phyloP scores from a whole-genome alignment of 179 eudicot species.

The Beta macrorhiza region DNA sequence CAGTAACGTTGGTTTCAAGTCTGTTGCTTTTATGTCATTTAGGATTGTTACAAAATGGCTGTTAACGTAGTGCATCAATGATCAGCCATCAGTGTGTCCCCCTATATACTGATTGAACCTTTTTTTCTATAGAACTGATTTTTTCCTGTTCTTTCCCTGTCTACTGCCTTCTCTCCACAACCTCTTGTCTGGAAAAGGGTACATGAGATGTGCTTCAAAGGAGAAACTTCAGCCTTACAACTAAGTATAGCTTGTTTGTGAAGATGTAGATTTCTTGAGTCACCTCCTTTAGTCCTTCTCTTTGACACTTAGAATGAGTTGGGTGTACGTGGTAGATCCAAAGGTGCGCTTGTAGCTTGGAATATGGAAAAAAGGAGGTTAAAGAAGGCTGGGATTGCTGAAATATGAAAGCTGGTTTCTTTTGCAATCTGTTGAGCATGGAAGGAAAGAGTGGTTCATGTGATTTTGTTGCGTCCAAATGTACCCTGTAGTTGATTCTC shows the following conservation, averaged over 20 bases:
- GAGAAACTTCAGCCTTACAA: neutral
- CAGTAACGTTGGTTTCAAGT: neutral
- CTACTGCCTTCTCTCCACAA: neutral
- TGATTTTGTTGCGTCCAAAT: neutral
- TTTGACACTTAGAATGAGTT: neutral
- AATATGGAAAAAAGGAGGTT: neutral
- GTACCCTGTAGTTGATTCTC: neutral
- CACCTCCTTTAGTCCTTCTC: neutral
- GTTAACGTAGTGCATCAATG: neutral
- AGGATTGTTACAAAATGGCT: slow-evolving; percentile 1
- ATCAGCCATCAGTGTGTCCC: neutral
- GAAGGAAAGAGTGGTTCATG: neutral
- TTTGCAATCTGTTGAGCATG: neutral
- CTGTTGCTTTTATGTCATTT: neutral
- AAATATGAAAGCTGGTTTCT: neutral
- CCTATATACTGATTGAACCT: neutral
- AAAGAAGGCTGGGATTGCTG: neutral
- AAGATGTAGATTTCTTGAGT: neutral
- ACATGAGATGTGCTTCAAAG: neutral
- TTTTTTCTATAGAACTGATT: neutral
- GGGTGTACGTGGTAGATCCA: neutral
- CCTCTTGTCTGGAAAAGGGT: neutral
- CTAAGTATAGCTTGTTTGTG: neutral
- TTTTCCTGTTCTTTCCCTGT: neutral
- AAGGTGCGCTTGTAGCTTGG: neutral